These are phyloP conservation scores for Stropharia rugosoannulata DNA, from an alignment of 768 basidiomycete genomes.

Conservation along the genomic window DNA sequence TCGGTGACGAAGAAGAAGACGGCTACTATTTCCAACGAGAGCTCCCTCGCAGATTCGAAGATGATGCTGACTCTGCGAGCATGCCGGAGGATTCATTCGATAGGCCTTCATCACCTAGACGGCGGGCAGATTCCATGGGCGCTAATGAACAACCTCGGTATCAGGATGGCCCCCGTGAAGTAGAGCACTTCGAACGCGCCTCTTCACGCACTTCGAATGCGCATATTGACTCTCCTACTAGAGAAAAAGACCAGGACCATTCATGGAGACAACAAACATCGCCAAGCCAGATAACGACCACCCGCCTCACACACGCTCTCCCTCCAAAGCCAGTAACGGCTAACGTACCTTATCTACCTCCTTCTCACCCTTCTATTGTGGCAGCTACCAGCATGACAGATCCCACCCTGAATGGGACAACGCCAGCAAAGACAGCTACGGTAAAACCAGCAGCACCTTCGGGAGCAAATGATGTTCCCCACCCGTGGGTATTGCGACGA, in stretches of 20 bases:
- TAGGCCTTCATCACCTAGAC: conserved; percentile 10
- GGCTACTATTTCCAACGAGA: conserved; percentile 37
- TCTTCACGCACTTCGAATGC: neutral
- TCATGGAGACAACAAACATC: conserved; percentile 13
- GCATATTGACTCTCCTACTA: conserved; percentile 11
- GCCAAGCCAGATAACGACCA: conserved; percentile 23
- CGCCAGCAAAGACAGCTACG: conserved; percentile 23
- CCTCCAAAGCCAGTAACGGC: conserved; percentile 64
- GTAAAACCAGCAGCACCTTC: conserved; percentile 25
- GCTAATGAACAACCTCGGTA: conserved; percentile 15
- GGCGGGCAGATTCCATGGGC: conserved; percentile 12
- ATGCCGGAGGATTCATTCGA: conserved; percentile 6
- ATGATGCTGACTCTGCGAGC: neutral
- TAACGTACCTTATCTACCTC: conserved; percentile 49
- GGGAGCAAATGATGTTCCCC: conserved; percentile 39
- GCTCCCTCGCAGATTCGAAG: conserved; percentile 1
- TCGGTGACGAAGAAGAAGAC: conserved; percentile 71
- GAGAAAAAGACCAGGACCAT: conserved; percentile 5
- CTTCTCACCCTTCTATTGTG: conserved; percentile 58
- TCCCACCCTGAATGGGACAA: conserved; percentile 36
- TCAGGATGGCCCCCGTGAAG: conserved; percentile 5
- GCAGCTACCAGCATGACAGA: conserved; percentile 63
- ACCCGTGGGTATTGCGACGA: conserved; percentile 59
- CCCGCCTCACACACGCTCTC: conserved; percentile 60
- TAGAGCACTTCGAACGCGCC: conserved; percentile 5